Base-by-base conservation (phyloP, 2,329 filamentous ascomycete species). In the Chaetomiaceae sp. region DNA sequence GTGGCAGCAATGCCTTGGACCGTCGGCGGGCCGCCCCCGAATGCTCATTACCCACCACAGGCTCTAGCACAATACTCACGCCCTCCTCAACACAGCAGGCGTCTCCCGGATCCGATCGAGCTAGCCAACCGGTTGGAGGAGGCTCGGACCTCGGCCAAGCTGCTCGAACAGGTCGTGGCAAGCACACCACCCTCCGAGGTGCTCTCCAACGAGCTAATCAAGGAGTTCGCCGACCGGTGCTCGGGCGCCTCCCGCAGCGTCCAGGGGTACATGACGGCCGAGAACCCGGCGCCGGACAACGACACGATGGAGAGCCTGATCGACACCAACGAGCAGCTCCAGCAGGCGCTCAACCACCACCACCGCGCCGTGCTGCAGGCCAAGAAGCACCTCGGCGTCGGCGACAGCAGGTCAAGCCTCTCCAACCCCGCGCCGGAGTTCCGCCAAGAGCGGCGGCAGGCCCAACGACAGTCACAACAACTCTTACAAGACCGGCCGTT, bases 281-380 rank as follows among this genome's bases (percentile, higher is more conserved):
- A 85, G 47, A 78, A 88, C 61, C 90, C 91, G 0, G 63, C 79
- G 1, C 90, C 91, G 0, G 93, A 97, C 64, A 91, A 95, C 59
- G 85, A 95, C 56, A 97, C 91, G 1, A 88, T 97, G 78, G 82
- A 93, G 62, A 90, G 82, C 12, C 71, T 98, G 51, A 95, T 98
- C 60, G 89, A 96, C 65, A 93, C 88, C 12, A 95, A 95, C 62
- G 93, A 97, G 65, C 86, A 91, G 62, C 73, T 98, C 24, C 86
- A 88, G 50, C 79, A 86, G 36, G 84, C 90, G 0, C 74, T 91
- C 33, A 93, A 82, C 53, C 83, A 88, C 61, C 88, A 96, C 64
- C 88, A 95, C 65, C 81, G 89, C 45, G 84, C 88, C 9, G 71
- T 94, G 33, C 67, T 84, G n/a, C 74, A 73, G 48, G 78, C 80